Percentiles rank a stretch among this genome's conserved stretches.
Conservation (phyloP, 2,329 filamentous ascomycete species). For the Dothiorella sarmentorum region DNA sequence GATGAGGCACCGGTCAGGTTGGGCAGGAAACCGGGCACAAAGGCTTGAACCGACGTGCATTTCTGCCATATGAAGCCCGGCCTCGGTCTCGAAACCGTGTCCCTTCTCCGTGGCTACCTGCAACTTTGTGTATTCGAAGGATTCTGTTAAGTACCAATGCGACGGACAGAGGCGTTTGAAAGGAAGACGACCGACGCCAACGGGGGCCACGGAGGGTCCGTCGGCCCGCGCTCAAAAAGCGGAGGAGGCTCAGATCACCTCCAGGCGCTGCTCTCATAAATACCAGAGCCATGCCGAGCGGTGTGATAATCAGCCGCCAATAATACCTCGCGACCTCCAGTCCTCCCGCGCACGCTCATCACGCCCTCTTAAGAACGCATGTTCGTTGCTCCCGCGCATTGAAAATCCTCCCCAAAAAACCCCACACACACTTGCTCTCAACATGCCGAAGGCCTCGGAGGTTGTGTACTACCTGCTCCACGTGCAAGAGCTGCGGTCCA, state of each 20-base stretch:
- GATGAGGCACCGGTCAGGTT: background rate
- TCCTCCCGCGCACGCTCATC: background rate
- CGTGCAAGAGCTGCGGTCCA: slow-evolving; percentile 72
- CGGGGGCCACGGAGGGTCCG: background rate
- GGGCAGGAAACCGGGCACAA: background rate
- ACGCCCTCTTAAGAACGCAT: background rate
- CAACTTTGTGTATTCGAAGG: too few species aligned
- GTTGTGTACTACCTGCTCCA: slow-evolving; percentile 71
- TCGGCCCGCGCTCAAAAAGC: slow-evolving; percentile 9
- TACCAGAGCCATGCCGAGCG: slow-evolving; percentile 7
- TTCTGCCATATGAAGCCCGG: too few species aligned
- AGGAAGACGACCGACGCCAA: too few species aligned
- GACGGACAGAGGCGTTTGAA: too few species aligned
- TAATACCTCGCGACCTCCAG: background rate
- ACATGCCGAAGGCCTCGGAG: slow-evolving; percentile 43
- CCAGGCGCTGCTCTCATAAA: background rate
- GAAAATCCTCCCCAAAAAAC: background rate
- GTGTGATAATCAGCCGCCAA: background rate
- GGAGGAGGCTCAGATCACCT: slow-evolving; percentile 14
- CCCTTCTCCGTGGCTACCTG: too few species aligned
- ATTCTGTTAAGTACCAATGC: too few species aligned
- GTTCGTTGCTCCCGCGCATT: too few species aligned
- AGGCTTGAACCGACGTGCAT: too few species aligned
- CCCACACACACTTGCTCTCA: slow-evolving; percentile 14
- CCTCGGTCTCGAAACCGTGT: too few species aligned